A percentile compares a stretch with the other conserved stretches of the same genome.
These are phyloP conservation scores for Cladorrhinum sp. DNA, from an alignment of 2,329 filamentous ascomycete genomes.

Conservation along the genomic window DNA sequence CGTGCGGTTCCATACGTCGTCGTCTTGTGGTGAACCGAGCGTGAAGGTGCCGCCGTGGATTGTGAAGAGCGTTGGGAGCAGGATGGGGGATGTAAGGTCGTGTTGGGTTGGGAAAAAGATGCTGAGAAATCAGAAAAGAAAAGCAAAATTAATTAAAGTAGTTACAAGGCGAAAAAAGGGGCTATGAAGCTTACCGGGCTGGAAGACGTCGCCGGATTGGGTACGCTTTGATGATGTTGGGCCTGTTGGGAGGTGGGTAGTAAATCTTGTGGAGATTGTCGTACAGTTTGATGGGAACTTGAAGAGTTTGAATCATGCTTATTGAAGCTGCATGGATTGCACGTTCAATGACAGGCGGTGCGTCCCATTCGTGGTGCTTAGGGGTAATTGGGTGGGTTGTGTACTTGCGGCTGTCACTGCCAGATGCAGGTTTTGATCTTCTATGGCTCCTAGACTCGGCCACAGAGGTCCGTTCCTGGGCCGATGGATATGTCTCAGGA, in stretches of 20 bases:
- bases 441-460: too few relatives aligned
- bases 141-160: neutral
- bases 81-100: slow-evolving; percentile 27
- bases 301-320: slow-evolving; percentile 26
- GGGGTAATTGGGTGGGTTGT: neutral
- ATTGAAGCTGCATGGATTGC: slow-evolving; percentile 23
- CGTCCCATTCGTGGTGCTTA: slow-evolving; percentile 20
- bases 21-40: slow-evolving; percentile 40
- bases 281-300: slow-evolving; percentile 22
- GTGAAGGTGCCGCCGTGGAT: slow-evolving; percentile 52
- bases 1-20: slow-evolving; percentile 44
- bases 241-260: slow-evolving; percentile 29
- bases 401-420: too few relatives aligned
- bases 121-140: slow-evolving; percentile 16
- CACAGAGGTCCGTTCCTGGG: too few relatives aligned
- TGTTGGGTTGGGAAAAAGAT: slow-evolving; percentile 42
- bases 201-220: slow-evolving; percentile 32
- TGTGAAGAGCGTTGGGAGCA: slow-evolving; percentile 44
- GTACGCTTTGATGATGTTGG: slow-evolving; percentile 36
- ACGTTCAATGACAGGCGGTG: slow-evolving; percentile 22
- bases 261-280: slow-evolving; percentile 28
- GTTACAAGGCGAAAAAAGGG: neutral
- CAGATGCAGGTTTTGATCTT: too few relatives aligned
- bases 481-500: too few relatives aligned
- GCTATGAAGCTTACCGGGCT: slow-evolving; percentile 33